Evolutionary conservation across 345 rosid genomes (phyloP).

Genomic region (Gossypioides kirkii): DNA sequence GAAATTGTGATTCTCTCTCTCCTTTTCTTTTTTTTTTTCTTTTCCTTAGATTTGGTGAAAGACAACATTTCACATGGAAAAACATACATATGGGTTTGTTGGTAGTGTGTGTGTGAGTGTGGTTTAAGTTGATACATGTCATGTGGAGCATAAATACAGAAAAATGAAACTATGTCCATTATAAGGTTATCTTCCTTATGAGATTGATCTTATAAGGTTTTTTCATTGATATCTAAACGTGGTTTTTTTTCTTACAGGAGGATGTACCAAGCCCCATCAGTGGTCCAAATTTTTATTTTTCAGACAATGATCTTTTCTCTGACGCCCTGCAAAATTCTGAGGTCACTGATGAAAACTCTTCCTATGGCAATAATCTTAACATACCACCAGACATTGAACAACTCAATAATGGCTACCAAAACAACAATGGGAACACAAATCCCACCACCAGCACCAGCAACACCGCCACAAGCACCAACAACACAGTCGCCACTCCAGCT

Average conservation of each 20-base stretch:
- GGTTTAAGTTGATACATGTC: conserved; percentile 16
- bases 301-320: conserved; percentile 53
- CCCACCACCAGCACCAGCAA: conserved; percentile 26
- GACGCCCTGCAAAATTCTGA: conserved; percentile 73
- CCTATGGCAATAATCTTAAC: conserved; percentile 29
- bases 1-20: conserved; percentile 17
- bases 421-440: conserved; percentile 23
- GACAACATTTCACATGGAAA: conserved; percentile 22
- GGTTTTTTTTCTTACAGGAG: conserved; percentile 45
- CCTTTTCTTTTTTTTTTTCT: background rate
- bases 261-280: conserved; percentile 70
- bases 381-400: conserved; percentile 29
- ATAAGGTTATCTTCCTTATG: conserved; percentile 17
- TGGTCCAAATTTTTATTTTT: conserved; percentile 58
- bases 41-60: conserved; percentile 7
- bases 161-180: conserved; percentile 16
- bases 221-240: background rate
- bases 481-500: conserved; percentile 13
- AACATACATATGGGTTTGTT: conserved; percentile 14
- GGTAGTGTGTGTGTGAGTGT: conserved; percentile 16
- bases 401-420: conserved; percentile 29
- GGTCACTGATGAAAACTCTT: conserved; percentile 49
- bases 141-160: conserved; percentile 28
- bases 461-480: conserved; percentile 27
- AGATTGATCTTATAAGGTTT: background rate